A percentile compares a stretch with the other conserved stretches of the same genome.
Conservation (phyloP, 106 monocot species). For the Platanthera zijinensis region DNA sequence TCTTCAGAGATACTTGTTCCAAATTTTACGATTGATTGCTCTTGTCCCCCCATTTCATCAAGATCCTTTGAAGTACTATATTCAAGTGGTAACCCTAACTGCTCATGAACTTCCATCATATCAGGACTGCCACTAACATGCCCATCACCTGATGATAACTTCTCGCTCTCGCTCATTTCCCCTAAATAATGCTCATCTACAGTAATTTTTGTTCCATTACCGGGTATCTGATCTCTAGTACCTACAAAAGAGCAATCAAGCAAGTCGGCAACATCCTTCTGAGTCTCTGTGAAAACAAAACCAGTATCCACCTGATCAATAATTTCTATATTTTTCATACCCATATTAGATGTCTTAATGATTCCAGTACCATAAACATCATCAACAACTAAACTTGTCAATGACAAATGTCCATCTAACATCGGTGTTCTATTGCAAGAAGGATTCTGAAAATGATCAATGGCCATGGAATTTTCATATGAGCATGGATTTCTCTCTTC, state of each 20-base stretch:
- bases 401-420: neutral
- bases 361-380: neutral
- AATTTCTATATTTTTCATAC: constrained; percentile 5
- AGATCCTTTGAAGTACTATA: neutral
- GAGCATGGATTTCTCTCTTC: constrained; percentile 14
- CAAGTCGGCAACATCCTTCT: constrained; percentile 5
- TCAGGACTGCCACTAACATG: neutral
- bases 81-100: constrained; percentile 1
- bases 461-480: neutral
- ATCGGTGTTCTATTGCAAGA: neutral
- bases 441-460: neutral
- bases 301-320: neutral
- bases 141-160: neutral
- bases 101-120: constrained; percentile 4
- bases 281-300: constrained; percentile 4
- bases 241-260: constrained; percentile 1
- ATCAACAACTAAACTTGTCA: neutral
- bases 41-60: constrained; percentile 4
- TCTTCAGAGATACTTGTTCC: neutral
- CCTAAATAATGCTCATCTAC: constrained; percentile 7
- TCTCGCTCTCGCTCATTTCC: constrained; percentile 1
- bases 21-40: neutral
- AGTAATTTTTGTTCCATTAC: neutral
- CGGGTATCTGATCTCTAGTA: constrained; percentile 10
- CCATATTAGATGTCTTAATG: constrained; percentile 3